Percentiles rank a stretch among this genome's conserved stretches.
Evolutionary conservation across 192 early-diverging fungal species (phyloP).

Genomic region (Neocallimastix lanati): DNA sequence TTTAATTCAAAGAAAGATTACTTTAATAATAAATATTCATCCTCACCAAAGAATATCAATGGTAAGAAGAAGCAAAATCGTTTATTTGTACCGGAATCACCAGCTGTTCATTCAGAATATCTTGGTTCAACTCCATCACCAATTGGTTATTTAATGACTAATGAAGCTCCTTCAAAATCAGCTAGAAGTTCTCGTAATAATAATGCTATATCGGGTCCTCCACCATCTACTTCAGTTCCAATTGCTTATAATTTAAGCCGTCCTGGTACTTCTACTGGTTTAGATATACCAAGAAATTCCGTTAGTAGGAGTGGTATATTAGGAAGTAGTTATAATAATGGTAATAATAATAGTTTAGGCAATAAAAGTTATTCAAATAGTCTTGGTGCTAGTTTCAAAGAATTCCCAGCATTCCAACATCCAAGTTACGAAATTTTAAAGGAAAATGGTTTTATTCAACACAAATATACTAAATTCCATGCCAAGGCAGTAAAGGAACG

Average conservation of each 20-base stretch:
- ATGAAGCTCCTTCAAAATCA: background rate
- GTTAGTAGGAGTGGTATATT: background rate
- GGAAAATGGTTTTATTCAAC: slow-evolving; percentile 94
- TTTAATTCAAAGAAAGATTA: background rate
- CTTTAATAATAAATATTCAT: background rate
- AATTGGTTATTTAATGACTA: background rate
- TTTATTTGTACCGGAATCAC: background rate
- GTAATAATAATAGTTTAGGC: background rate
- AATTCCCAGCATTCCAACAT: slow-evolving; percentile 29
- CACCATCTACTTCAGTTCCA: background rate
- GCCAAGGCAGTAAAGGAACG: slow-evolving; percentile 85
- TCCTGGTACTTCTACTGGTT: background rate
- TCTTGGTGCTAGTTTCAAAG: background rate
- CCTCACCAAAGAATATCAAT: background rate
- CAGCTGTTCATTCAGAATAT: background rate
- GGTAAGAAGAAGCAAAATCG: background rate
- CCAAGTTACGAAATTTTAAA: slow-evolving; percentile 82
- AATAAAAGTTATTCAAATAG: background rate
- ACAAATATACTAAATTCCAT: slow-evolving; percentile 89
- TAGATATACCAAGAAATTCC: background rate
- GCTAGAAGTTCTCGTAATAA: background rate
- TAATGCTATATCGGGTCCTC: background rate
- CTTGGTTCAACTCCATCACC: background rate
- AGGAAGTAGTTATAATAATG: background rate
- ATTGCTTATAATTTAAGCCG: background rate